These are phyloP conservation scores for Cyclospora cayetanensis DNA, from an alignment of 169 alveolate species.

Conservation along the genomic window DNA sequence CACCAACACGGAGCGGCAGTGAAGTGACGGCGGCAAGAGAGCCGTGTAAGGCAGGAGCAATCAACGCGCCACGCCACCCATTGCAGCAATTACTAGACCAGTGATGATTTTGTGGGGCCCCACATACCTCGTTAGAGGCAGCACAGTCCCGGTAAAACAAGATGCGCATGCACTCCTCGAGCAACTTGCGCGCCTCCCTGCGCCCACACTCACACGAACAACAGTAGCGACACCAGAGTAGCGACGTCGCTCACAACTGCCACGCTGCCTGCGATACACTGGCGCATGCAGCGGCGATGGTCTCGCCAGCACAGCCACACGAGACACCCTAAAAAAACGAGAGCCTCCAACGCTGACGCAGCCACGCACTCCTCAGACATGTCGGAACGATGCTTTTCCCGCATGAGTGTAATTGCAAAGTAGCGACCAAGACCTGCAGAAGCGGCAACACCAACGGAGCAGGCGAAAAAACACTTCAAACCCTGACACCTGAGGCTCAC, in stretches of 20 bases:
- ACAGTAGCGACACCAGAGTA: neutral
- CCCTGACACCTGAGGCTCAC: neutral
- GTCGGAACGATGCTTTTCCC: slow-evolving; percentile 34
- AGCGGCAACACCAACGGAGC: neutral
- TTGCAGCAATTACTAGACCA: neutral
- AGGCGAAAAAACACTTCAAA: neutral
- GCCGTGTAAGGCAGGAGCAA: neutral
- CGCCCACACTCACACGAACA: neutral
- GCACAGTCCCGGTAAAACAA: slow-evolving; percentile 51
- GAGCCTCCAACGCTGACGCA: neutral
- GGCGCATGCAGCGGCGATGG: neutral
- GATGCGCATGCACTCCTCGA: slow-evolving; percentile 58
- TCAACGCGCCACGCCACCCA: neutral
- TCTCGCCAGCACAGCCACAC: neutral
- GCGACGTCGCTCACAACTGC: neutral
- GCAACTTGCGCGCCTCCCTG: slow-evolving; percentile 54
- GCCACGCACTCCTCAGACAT: slow-evolving; percentile 45
- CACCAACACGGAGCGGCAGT: neutral
- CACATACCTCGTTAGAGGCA: slow-evolving; percentile 35
- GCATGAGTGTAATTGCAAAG: slow-evolving; percentile 56
- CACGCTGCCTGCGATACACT: neutral
- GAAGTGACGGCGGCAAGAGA: neutral
- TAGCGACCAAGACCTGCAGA: slow-evolving; percentile 45
- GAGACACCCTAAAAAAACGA: neutral
- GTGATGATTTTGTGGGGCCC: neutral